Base-by-base conservation (phyloP, 2,329 filamentous ascomycete species). In the Alternaria triticina region DNA sequence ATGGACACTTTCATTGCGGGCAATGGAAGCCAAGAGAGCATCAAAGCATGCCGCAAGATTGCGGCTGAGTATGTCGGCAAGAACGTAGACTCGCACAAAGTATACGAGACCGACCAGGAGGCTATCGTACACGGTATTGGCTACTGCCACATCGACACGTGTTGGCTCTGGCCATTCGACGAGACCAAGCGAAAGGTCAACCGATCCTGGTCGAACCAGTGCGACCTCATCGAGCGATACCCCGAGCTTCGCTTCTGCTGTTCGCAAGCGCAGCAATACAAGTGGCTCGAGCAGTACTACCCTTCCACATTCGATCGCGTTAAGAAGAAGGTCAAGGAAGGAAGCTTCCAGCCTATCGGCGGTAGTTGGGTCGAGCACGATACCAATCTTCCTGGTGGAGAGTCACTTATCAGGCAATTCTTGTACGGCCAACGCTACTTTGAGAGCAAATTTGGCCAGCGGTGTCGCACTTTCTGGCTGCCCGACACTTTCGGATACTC, bases 331-430 rank as follows among this genome's bases (percentile, higher is more conserved):
- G 91, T 98, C 64, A 93, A 93, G 80, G 89, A 94, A 73, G 95
- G 94, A 22, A 91, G 88, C 65, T 99, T 99, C 80, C 93, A 97
- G 70, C 94, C 94, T 13, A 95, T 99, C 71, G 96, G 96, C 67
- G 96, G 96, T 57, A 97, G 94, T 82, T 99, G 96, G 96, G 95
- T 99, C 15, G 96, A 99, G 78, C 96, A 99, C 76, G 96, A 99
- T 78, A 99, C 96, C 67, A 99, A 99, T 77, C 87, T 99, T 86
- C 96, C 96, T 0, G 95, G 94, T 73, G 96, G 96, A 51, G 96
- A 99, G 81, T 97, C 95, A 3, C 86, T 99, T 40, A 91, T 96
- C 50, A 89, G 96, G 45, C 96, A 99, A 78, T 99, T 99, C 77
- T 79, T 99, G 52, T 97, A 97, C 72, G 96, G 96, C 4, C 96